Evolutionary conservation across 2,329 filamentous ascomycete genomes (phyloP), one percentile per base, ranked within the genome.

Genomic region (Aureobasidium lini): DNA sequence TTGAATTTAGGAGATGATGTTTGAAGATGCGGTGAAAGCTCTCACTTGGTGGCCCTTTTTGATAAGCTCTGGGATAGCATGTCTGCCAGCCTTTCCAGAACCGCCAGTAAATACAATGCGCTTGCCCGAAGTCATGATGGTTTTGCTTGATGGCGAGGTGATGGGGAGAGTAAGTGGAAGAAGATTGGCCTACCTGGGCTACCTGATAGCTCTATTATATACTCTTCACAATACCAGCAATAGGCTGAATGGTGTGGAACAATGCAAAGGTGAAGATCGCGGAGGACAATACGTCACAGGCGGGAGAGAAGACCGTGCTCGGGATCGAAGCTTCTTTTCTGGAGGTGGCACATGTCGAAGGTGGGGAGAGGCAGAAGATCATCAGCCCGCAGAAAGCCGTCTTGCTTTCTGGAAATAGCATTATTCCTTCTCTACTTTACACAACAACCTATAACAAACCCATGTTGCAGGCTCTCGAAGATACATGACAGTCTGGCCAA

Each of bases 31-130:
- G 8, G 4, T 5, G 13, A 31, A 6, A 15, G 10, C 6, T 10
- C 34, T 32, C 62, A 69, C 73, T 61, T 76, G 66, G 64, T 84
- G 76, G 34, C 79, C 80, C 60, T 74, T 70, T 9, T 75, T 71
- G 32, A 81, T 68, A 16, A 84, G 74, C 37, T 81, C 75, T 15
- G 75, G 74, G 52, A 84, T 81, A n/a, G 77, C 76, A 70, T 81
- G 76, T 48, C 80, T 74, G 8, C 81, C 81, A 16, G 79, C 81
- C 69, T 82, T 80, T 52, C 81, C 81, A 60, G 76, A 79, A 61
- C 81, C 81, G 31, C 81, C 81, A 0, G 81, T 83, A 63, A 83
- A 77, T 49, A 82, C 76, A 47, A 78, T 74, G 13, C 75, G 69
- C 63, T 76, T 77, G 52, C 69, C 72, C 43, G 48, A 62, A 10